phyloP scores from a whole-genome alignment of 108 stramenopile genomes.

The Mayamaea pseudoterrestris region DNA sequence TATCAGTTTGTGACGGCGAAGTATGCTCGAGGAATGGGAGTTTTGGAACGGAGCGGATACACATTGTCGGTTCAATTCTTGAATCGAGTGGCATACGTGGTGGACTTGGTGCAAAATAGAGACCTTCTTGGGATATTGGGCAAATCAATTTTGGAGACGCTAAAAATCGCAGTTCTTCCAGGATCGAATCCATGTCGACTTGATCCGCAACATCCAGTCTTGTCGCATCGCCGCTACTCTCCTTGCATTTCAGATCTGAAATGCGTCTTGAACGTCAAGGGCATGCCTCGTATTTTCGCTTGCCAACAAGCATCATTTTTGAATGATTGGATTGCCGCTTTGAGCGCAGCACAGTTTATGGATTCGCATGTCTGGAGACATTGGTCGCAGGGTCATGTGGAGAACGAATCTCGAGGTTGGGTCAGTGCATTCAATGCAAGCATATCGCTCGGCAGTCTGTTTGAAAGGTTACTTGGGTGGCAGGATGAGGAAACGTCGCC shows the following conservation, averaged over 20 bases:
- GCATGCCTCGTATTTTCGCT: constrained; percentile 76
- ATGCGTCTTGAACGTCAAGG: constrained; percentile 85
- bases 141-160: constrained; percentile 43
- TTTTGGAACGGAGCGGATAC: constrained; percentile 70
- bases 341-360: constrained; percentile 69
- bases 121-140: constrained; percentile 59
- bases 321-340: constrained; percentile 46
- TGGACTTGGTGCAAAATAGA: constrained; percentile 51
- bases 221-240: constrained; percentile 77
- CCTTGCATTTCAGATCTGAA: constrained; percentile 87
- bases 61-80: constrained; percentile 85
- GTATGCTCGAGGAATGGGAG: constrained; percentile 78
- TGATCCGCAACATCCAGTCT: constrained; percentile 55
- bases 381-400: constrained; percentile 61
- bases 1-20: constrained; percentile 65
- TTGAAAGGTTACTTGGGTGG: constrained; percentile 71
- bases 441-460: constrained; percentile 70
- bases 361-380: constrained; percentile 67
- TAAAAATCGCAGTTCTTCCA: constrained; percentile 26
- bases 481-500: constrained; percentile 39
- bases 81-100: constrained; percentile 87
- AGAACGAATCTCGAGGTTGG: constrained; percentile 78
- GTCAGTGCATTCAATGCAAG: constrained; percentile 87
- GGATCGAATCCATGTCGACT: constrained; percentile 18
- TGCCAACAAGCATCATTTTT: constrained; percentile 26